phyloP scores from a whole-genome alignment of 495 filamentous ascomycete species.

The Corynascus novoguineensis region DNA sequence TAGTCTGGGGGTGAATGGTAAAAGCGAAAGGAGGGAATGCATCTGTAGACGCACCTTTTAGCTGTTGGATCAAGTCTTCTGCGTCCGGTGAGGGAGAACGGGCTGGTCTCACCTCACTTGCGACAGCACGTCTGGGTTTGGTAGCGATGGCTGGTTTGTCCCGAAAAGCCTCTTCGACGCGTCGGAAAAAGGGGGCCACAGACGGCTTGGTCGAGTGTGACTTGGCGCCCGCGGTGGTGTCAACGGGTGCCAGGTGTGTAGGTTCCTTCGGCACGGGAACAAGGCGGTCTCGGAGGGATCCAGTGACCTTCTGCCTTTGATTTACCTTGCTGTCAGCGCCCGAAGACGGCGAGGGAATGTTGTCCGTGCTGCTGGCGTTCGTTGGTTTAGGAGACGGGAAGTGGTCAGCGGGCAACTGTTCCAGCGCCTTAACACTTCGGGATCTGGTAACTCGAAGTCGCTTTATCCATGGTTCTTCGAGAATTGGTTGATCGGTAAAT shows the following conservation, averaged over 20 bases:
- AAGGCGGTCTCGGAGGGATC: constrained; percentile 15
- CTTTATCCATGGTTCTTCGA: constrained; percentile 7
- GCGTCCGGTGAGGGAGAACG: constrained; percentile 9
- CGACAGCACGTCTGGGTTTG: neutral
- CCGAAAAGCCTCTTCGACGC: constrained; percentile 17
- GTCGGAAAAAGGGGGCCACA: constrained; percentile 16
- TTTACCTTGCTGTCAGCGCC: neutral
- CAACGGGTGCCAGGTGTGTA: neutral
- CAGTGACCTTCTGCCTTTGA: neutral
- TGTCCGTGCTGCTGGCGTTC: constrained; percentile 15
- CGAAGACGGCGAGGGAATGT: neutral
- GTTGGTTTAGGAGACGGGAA: constrained; percentile 12
- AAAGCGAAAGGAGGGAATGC: too few species aligned
- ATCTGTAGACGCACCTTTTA: constrained; percentile 21
- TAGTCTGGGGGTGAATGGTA: neutral
- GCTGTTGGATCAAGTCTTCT: constrained; percentile 18
- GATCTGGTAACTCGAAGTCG: constrained; percentile 1
- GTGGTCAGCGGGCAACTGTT: neutral
- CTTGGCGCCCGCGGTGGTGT: neutral
- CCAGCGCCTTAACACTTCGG: neutral
- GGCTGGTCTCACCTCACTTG: neutral
- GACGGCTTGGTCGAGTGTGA: constrained; percentile 3
- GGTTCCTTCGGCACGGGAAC: neutral
- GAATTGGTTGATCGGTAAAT: neutral
- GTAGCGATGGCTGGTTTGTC: neutral